Conservation (phyloP, 108 stramenopile species). For the Skeletonema marinoi region DNA sequence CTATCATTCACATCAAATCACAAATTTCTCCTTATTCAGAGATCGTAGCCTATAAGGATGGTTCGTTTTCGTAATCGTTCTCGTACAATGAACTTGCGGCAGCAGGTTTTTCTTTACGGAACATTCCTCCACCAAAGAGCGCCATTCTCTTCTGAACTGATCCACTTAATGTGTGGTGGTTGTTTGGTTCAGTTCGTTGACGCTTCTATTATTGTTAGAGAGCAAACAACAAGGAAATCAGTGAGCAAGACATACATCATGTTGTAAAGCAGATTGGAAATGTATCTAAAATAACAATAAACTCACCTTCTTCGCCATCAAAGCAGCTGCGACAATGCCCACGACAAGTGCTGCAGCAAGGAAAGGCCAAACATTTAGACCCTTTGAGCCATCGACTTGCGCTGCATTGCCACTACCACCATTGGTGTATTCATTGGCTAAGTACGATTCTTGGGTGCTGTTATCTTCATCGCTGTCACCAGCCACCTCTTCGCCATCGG, state of each 20-base stretch:
- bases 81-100: not conserved
- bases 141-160: not conserved
- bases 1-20: no score
- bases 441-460: not conserved
- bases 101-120: not conserved
- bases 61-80: not conserved
- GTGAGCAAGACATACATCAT: no score
- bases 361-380: conserved; percentile 11
- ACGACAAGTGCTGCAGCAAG: conserved; percentile 11
- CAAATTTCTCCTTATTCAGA: no score
- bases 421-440: not conserved
- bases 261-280: no score
- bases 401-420: not conserved
- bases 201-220: not conserved
- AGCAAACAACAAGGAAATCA: no score
- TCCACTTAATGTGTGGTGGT: not conserved
- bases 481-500: not conserved
- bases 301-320: conserved; percentile 1
- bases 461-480: not conserved
- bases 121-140: not conserved
- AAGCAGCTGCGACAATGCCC: not conserved
- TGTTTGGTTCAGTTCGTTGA: not conserved
- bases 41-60: not conserved
- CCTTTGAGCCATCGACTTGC: not conserved
- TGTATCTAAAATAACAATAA: no score